Base-by-base conservation (phyloP, 306 rosid genomes). In the Mucuna pruriens region DNA sequence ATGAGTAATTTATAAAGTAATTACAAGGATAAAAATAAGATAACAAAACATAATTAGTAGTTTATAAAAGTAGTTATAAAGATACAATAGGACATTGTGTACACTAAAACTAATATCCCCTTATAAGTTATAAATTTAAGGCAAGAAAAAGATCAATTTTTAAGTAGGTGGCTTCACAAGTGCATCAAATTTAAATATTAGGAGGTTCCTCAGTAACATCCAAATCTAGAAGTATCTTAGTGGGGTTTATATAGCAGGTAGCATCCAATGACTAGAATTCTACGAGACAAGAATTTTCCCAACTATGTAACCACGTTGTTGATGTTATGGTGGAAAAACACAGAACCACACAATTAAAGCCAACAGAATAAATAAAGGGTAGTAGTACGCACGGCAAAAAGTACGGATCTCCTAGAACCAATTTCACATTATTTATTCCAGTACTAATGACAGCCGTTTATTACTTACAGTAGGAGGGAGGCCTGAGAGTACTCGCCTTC, bases 391-490 rank as follows among this genome's bases (percentile, higher is more conserved):
- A 74, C 58, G 48, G 80, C 75, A 40, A 71, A 40, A 71, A 77
- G 33, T 79, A 76, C 5, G 67, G 20, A 26, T 26, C 20, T 66
- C 77, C 31, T 57, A 63, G 65, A 79, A 87, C 78, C 88, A 85
- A 87, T 86, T 74, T 88, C 85, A 86, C 78, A 81, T 88, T 83
- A 90, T 90, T 88, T 83, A 90, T 90, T 90, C 76, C 77, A 77
- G 84, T 79, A 29, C 86, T 84, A 86, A 73, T 78, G 78, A 82
- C 74, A 39, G 90, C 93, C 90, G 82, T 87, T 85, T 72, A 68
- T 84, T 87, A 87, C 74, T 89, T 87, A 88, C 92, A 88, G 81
- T 83, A 78, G 87, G 87, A 60, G 55, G 87, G 87, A 60, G 55
- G 71, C 73, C 55, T 79, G 83, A 80, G 63, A 85, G 77, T 45